phyloP scores from a whole-genome alignment of 2,329 filamentous ascomycete genomes.

The Penicillium rolfsii region DNA sequence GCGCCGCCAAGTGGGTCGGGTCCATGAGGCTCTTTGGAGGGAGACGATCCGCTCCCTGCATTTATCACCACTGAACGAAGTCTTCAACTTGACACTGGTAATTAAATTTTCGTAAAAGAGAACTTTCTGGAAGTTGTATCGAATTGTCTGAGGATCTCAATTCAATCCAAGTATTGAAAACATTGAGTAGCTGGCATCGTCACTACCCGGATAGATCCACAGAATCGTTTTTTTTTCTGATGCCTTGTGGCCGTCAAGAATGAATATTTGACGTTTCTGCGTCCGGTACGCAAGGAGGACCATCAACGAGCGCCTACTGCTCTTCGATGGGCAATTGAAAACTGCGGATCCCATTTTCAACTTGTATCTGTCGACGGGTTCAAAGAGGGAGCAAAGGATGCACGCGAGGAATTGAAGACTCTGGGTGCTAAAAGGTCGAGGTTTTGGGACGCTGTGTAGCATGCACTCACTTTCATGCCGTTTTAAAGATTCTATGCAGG shows the following conservation, averaged over 20 bases:
- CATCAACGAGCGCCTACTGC: neutral
- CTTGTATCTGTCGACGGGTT: neutral
- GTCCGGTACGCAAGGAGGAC: neutral
- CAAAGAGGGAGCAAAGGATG: neutral
- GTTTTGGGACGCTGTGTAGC: neutral
- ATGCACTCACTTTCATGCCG: neutral
- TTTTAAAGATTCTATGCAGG: neutral
- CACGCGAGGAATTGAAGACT: neutral
- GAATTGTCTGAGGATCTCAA: neutral
- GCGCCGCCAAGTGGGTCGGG: constrained; percentile 4
- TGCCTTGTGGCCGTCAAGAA: neutral
- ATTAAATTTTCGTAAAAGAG: too few species aligned
- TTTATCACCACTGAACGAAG: too few species aligned
- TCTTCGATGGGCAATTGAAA: neutral
- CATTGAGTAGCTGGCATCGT: neutral
- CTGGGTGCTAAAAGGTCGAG: neutral
- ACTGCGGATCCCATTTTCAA: neutral
- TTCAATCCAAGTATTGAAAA: neutral
- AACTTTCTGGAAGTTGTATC: too few species aligned
- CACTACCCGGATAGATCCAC: neutral
- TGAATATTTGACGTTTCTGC: neutral
- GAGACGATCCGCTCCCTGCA: neutral
- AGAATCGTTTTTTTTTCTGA: neutral
- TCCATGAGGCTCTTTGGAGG: neutral
- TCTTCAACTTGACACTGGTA: too few species aligned